Evolutionary conservation across 768 basidiomycete species (phyloP).

Genomic region (Mycena leptocephala): DNA sequence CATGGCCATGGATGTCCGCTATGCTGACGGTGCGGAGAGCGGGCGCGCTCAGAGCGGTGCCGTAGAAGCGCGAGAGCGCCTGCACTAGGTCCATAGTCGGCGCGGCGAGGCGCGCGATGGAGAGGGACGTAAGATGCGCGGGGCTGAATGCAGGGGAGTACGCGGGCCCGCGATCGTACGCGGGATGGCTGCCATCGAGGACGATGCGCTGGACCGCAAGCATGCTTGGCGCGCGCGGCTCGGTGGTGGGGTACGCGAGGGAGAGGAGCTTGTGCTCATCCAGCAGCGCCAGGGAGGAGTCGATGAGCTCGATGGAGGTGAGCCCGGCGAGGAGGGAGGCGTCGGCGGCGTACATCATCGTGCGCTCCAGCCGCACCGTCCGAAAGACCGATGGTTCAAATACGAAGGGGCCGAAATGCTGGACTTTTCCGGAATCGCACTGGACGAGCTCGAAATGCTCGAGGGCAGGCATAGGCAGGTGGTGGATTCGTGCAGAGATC

Average conservation of each 20-base stretch:
- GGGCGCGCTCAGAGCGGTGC: constrained; percentile 23
- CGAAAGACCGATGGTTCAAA: constrained; percentile 21
- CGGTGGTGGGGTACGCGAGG: constrained; percentile 19
- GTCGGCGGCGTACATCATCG: constrained; percentile 33
- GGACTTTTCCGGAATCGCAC: constrained; percentile 20
- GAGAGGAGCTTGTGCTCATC: constrained; percentile 33
- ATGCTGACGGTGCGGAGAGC: constrained; percentile 4
- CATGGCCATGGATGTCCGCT: constrained; percentile 27
- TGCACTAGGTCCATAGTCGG: constrained; percentile 33
- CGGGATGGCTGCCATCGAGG: constrained; percentile 27
- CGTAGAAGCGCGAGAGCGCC: constrained; percentile 33
- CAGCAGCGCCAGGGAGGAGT: constrained; percentile 31
- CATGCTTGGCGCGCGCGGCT: constrained; percentile 28
- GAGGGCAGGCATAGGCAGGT: neutral
- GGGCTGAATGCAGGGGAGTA: constrained; percentile 31
- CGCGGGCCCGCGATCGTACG: neutral
- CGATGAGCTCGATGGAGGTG: constrained; percentile 10
- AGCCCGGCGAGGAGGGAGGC: constrained; percentile 20
- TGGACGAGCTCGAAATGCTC: constrained; percentile 29
- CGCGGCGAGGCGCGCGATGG: constrained; percentile 25
- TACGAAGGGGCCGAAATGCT: constrained; percentile 29
- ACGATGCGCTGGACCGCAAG: constrained; percentile 2
- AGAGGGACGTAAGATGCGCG: constrained; percentile 17
- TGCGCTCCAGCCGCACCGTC: constrained; percentile 24
- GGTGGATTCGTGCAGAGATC: constrained; percentile 2